Evolutionary conservation across 352 stramenopile genomes (phyloP).

Genomic region (Phytopythium helicoides): DNA sequence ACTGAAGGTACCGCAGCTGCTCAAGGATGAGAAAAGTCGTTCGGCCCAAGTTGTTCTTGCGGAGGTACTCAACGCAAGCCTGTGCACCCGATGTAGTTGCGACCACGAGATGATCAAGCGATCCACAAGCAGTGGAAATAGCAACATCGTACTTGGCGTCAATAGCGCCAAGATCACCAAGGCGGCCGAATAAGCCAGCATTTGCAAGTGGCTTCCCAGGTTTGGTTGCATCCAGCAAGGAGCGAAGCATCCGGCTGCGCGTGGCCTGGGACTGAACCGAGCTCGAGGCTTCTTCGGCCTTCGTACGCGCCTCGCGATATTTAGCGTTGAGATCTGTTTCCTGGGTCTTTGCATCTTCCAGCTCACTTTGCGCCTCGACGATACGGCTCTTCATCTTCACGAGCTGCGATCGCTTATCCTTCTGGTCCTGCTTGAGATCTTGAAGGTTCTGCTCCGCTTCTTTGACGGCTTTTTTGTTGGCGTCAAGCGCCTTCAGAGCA

Average conservation of each 20-base stretch:
- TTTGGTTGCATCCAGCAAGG: constrained; percentile 90
- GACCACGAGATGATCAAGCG: constrained; percentile 97
- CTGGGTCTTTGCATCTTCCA: constrained; percentile 56
- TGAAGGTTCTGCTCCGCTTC: constrained; percentile 57
- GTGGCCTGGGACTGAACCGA: constrained; percentile 69
- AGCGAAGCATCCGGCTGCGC: constrained; percentile 78
- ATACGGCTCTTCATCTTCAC: constrained; percentile 66
- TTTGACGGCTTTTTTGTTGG: constrained; percentile 48
- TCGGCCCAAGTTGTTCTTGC: constrained; percentile 94
- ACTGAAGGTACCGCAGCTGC: constrained; percentile 88
- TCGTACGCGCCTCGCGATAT: constrained; percentile 66
- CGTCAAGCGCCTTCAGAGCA: constrained; percentile 79
- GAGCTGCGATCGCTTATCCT: constrained; percentile 51
- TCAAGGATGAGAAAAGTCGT: constrained; percentile 99
- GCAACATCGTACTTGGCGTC: constrained; percentile 96
- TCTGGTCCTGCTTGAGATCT: constrained; percentile 62
- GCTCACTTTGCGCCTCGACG: constrained; percentile 77
- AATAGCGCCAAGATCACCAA: constrained; percentile 97
- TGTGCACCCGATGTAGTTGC: constrained; percentile 95
- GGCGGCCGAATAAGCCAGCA: constrained; percentile 93
- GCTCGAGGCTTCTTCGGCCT: constrained; percentile 74
- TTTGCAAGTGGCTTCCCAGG: constrained; percentile 89
- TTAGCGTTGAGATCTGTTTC: constrained; percentile 50
- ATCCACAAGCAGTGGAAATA: constrained; percentile 96
- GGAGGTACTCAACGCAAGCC: constrained; percentile 94